Evolutionary conservation across 768 basidiomycete species (phyloP).

Genomic region (Austroboletus eburneus): DNA sequence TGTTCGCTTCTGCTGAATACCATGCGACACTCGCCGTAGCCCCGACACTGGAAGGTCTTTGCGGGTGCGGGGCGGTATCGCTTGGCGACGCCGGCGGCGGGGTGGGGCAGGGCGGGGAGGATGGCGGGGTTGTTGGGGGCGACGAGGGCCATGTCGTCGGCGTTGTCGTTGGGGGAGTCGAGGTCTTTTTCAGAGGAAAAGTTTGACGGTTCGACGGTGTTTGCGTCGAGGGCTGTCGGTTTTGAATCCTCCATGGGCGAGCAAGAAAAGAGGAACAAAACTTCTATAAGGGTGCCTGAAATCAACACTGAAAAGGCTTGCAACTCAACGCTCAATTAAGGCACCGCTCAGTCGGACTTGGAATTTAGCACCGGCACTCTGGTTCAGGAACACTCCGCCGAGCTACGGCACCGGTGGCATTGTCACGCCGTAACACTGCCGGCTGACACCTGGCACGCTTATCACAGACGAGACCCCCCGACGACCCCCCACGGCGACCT

Average conservation of each 20-base stretch:
- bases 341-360: constrained; percentile 33
- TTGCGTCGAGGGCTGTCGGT: constrained; percentile 24
- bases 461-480: constrained; percentile 20
- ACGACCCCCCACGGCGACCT: constrained; percentile 15
- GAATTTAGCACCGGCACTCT: constrained; percentile 15
- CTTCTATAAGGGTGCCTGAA: constrained; percentile 35
- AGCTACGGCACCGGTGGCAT: constrained; percentile 33
- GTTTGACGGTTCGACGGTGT: constrained; percentile 13
- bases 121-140: constrained; percentile 19
- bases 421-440: constrained; percentile 22
- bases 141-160: constrained; percentile 35
- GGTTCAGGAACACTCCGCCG: constrained; percentile 35
- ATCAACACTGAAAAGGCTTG: constrained; percentile 29
- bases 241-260: constrained; percentile 35
- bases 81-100: constrained; percentile 40
- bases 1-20: constrained; percentile 96
- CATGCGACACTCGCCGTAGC: constrained; percentile 95
- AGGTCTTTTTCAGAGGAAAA: neutral
- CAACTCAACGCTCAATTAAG: constrained; percentile 32
- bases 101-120: constrained; percentile 18
- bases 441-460: constrained; percentile 13
- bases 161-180: neutral
- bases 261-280: constrained; percentile 31
- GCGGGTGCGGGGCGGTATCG: constrained; percentile 81
- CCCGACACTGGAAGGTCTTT: constrained; percentile 93